A percentile compares a stretch with the other conserved stretches of the same genome.
Evolutionary conservation across 139 green algal species (phyloP).

Genomic region (Coelastrella sp.): DNA sequence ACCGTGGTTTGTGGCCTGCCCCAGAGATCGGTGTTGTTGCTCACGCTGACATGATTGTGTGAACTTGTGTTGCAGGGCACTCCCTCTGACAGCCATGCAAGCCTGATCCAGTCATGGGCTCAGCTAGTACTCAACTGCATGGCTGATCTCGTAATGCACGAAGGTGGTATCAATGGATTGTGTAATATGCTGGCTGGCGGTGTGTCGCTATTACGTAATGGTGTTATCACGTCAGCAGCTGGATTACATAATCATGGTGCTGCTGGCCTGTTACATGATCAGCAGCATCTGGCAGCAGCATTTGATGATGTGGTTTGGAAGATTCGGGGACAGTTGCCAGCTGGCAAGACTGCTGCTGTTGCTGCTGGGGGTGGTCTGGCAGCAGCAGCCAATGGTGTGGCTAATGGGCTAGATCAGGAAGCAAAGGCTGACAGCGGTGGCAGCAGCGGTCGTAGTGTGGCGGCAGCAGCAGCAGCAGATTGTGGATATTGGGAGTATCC

Average conservation of each 20-base stretch:
- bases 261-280: not conserved
- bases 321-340: slow-evolving; percentile 22
- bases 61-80: not conserved
- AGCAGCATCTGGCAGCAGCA: not conserved
- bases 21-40: not conserved
- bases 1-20: not conserved
- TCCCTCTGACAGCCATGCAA: not conserved
- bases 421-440: not conserved
- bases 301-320: slow-evolving; percentile 16
- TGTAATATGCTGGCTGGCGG: slow-evolving; percentile 22
- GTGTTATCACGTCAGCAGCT: not conserved
- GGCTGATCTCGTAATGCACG: slow-evolving; percentile 53
- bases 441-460: not conserved
- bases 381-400: not conserved
- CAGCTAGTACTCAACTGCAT: slow-evolving; percentile 69
- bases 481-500: not conserved
- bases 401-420: not conserved
- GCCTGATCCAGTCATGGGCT: slow-evolving; percentile 42
- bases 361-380: slow-evolving; percentile 21
- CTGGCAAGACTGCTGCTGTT: slow-evolving; percentile 34
- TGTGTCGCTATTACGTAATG: slow-evolving; percentile 31
- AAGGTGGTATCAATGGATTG: slow-evolving; percentile 51
- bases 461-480: slow-evolving; percentile 18
- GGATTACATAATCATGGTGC: not conserved
- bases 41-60: not conserved